Percentiles rank a stretch among this genome's conserved stretches.
Evolutionary conservation across 371 early-diverging fungal species (phyloP).

Genomic region (Zopfochytrium polystomum): DNA sequence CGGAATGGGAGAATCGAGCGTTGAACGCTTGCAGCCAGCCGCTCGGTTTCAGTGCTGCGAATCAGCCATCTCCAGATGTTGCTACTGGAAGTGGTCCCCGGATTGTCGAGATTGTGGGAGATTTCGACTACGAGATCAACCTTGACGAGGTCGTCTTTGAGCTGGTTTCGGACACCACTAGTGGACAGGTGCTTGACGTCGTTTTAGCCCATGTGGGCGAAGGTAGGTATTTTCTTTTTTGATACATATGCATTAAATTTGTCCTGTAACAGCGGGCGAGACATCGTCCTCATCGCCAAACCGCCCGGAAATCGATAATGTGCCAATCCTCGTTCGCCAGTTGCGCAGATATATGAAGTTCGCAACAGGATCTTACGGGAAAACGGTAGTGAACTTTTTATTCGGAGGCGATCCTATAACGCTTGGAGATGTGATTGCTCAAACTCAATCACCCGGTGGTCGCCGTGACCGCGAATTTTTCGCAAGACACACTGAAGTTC

Average conservation of each 20-base stretch:
- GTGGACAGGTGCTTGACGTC: neutral
- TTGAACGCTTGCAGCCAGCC: neutral
- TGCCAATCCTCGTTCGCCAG: constrained; percentile 11
- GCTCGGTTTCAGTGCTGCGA: no score
- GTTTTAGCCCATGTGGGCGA: neutral
- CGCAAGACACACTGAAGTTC: constrained; percentile 27
- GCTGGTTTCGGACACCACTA: neutral
- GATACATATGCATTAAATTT: no score
- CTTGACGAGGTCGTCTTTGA: constrained; percentile 1
- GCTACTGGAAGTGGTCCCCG: neutral
- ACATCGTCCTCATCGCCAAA: neutral
- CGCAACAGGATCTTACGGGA: constrained; percentile 38
- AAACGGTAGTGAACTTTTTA: constrained; percentile 24
- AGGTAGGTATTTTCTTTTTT: neutral
- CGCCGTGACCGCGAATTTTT: constrained; percentile 31
- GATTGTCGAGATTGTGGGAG: constrained; percentile 8
- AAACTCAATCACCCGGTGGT: no score
- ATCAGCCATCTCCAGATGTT: neutral
- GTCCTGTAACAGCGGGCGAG: no score
- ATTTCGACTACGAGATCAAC: constrained; percentile 1
- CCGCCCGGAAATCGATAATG: neutral
- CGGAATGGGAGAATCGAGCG: constrained; percentile 5
- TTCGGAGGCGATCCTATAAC: constrained; percentile 15
- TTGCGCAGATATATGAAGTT: constrained; percentile 40
- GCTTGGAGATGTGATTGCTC: constrained; percentile 7